Evolutionary conservation across 2,329 filamentous ascomycete genomes (phyloP).

Genomic region (Ophiostoma sp.): DNA sequence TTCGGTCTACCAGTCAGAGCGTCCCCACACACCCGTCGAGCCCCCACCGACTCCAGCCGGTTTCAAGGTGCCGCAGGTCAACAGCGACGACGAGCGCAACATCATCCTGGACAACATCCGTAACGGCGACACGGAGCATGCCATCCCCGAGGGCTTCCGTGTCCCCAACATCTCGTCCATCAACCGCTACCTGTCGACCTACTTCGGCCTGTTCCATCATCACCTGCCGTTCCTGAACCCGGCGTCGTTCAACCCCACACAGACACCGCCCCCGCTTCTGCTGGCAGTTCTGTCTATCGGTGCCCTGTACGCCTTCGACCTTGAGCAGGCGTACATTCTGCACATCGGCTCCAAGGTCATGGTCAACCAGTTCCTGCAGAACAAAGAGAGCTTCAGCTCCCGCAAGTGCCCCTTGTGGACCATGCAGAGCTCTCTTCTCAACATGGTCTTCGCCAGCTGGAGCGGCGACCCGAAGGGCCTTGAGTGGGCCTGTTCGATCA

Average conservation of each 20-base stretch:
- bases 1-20: constrained; percentile 70
- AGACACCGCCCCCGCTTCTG: constrained; percentile 77
- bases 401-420: constrained; percentile 97
- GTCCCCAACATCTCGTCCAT: constrained; percentile 77
- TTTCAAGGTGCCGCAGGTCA: constrained; percentile 74
- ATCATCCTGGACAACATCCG: constrained; percentile 85
- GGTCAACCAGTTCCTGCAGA: constrained; percentile 94
- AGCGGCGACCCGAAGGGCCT: constrained; percentile 95
- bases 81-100: constrained; percentile 80
- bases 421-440: constrained; percentile 94
- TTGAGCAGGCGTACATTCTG: constrained; percentile 94
- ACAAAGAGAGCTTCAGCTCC: constrained; percentile 98
- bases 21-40: constrained; percentile 68
- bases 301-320: constrained; percentile 93
- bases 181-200: constrained; percentile 91
- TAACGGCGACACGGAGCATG: constrained; percentile 74
- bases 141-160: constrained; percentile 85
- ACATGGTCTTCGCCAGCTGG: constrained; percentile 99
- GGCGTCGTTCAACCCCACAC: constrained; percentile 79
- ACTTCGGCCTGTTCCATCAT: constrained; percentile 96
- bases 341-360: constrained; percentile 97
- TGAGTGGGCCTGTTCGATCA: constrained; percentile 98
- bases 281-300: constrained; percentile 92
- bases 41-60: constrained; percentile 67
- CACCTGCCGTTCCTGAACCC: constrained; percentile 95